Evolutionary conservation across 345 rosid genomes (phyloP).

Genomic region (Lumnitzera racemosa): DNA sequence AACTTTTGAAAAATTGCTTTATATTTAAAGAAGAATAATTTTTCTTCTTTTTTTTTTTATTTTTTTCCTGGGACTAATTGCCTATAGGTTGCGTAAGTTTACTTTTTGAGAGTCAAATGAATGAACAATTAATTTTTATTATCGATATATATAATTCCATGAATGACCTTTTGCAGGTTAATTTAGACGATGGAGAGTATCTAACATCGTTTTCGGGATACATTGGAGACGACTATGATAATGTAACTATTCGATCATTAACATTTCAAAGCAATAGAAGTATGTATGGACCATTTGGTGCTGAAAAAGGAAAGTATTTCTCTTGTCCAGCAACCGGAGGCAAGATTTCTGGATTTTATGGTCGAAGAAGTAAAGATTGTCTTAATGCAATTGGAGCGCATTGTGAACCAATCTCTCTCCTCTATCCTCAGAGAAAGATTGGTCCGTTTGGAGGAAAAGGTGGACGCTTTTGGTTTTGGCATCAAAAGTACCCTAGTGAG

Average conservation of each 20-base stretch:
- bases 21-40: no score
- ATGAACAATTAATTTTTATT: no score
- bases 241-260: neutral
- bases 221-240: neutral
- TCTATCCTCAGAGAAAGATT: neutral
- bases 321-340: neutral
- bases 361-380: neutral
- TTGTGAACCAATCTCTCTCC: neutral
- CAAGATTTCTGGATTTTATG: neutral
- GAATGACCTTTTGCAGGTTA: neutral
- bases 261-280: conserved; percentile 1
- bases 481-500: neutral
- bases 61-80: no score
- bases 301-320: neutral
- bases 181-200: neutral
- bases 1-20: no score
- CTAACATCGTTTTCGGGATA: conserved; percentile 7
- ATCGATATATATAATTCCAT: no score
- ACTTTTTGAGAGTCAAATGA: no score
- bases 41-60: no score
- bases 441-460: conserved; percentile 2
- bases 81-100: no score
- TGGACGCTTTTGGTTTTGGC: neutral
- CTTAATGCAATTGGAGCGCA: conserved; percentile 4
- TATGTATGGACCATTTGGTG: conserved; percentile 4